These are phyloP conservation scores for Cordyceps farinosa DNA, from an alignment of 2,329 filamentous ascomycete species.

Conservation along the genomic window DNA sequence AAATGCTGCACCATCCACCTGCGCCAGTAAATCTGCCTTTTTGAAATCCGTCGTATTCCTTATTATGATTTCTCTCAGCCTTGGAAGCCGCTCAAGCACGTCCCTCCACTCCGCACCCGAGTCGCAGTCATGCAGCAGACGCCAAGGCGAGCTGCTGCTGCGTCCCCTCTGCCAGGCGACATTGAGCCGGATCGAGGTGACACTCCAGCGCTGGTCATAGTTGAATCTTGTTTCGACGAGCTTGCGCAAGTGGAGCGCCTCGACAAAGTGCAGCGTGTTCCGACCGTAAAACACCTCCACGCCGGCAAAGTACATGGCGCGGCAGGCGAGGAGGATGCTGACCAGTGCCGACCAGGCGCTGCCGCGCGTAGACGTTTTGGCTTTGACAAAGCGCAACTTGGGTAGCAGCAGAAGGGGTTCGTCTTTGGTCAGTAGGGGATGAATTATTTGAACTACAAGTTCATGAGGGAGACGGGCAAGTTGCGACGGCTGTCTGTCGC, in stretches of 20 bases:
- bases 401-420: neutral
- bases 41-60: neutral
- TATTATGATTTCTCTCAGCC: neutral
- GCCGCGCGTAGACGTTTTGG: neutral
- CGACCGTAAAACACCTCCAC: constrained; percentile 4
- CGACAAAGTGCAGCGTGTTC: neutral
- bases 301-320: constrained; percentile 16
- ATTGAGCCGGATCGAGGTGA: neutral
- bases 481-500: neutral
- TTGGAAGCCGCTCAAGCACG: constrained; percentile 6
- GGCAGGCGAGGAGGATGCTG: constrained; percentile 12
- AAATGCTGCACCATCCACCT: neutral
- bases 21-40: neutral
- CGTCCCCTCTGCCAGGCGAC: constrained; percentile 6
- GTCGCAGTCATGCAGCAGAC: constrained; percentile 8
- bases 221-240: neutral
- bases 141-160: neutral
- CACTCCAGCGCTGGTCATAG: constrained; percentile 9
- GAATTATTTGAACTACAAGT: neutral
- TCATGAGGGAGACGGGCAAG: constrained; percentile 7
- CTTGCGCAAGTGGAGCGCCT: constrained; percentile 12
- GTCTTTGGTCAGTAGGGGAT: neutral
- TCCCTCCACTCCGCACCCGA: constrained; percentile 4
- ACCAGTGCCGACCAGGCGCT: constrained; percentile 8
- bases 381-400: neutral